Base-by-base conservation (phyloP, 148 eudicot species). In the Beta vulgaris region DNA sequence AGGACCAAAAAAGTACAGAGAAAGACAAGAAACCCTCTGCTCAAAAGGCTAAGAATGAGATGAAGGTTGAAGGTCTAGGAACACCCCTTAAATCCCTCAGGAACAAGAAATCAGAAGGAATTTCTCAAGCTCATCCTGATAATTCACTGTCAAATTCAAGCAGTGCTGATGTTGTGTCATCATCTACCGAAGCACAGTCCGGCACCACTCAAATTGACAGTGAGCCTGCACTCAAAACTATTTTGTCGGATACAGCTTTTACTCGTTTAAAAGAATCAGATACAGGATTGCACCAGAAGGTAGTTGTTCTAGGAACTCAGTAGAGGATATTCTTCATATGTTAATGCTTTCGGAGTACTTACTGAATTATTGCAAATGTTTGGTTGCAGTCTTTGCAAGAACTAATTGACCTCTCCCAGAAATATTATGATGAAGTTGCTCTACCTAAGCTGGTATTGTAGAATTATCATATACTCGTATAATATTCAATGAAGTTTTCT, bases 61-160 rank as follows among this genome's bases (percentile, higher is more conserved):
- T 88, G 93, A 92, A 89, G 80, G 95, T 96, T 69, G 98, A 96
- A 79, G 99, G 99, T 40, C 97, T 96, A 63, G 99, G 99, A 72
- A 91, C 90, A 64, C 89, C 92, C 78, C 99, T 96, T 67, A 85
- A 79, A 81, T 92, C 97, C 68, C 97, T 96, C 74, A 91, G 86
- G 80, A 95, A 87, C 83, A 89, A 96, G 86, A 88, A 86, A 77
- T 43, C 80, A 25, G 89, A 91, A 69, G 92, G 88, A 58, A 83
- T 28, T 76, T 77, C 77, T 69, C 86, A 84, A 19, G 48, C 70
- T 29, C 80, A 73, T 37, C 54, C 86, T 35, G 90, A 84, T 35
- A 79, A 78, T 70, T 78, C 81, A 29, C 85, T 73, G 39, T 78
- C 87, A 42, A 73, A 78, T 69, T 59, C 81, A 70, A 79, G 76